Evolutionary conservation across 1,284 basidiomycete genomes (phyloP).

Genomic region (Ustilago loliicola): DNA sequence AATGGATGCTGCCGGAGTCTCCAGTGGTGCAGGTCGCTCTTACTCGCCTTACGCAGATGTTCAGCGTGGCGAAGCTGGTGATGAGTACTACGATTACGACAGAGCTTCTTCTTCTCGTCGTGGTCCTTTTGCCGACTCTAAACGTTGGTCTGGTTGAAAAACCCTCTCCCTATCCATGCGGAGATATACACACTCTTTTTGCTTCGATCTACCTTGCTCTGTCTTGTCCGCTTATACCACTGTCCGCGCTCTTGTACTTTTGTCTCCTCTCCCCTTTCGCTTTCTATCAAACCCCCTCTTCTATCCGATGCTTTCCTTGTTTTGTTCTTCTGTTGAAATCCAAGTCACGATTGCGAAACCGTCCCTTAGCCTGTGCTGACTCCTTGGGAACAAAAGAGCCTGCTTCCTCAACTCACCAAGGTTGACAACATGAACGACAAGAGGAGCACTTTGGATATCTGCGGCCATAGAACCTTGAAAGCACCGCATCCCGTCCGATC

Average conservation of each 20-base stretch:
- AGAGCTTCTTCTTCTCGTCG: constrained; percentile 17
- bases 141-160: constrained; percentile 35
- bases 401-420: background rate
- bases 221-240: constrained; percentile 26
- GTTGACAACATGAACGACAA: background rate
- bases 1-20: constrained; percentile 40
- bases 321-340: constrained; percentile 10
- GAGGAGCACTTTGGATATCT: constrained; percentile 71
- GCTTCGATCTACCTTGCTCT: background rate
- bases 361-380: background rate
- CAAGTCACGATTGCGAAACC: background rate
- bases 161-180: background rate
- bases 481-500: constrained; percentile 85
- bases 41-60: constrained; percentile 54
- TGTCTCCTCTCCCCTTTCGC: constrained; percentile 7
- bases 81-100: constrained; percentile 30
- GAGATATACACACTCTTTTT: constrained; percentile 10
- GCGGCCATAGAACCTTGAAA: constrained; percentile 84
- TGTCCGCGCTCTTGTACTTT: constrained; percentile 9
- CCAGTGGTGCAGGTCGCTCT: constrained; percentile 14
- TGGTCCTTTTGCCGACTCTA: constrained; percentile 33
- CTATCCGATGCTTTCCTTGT: background rate
- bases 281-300: background rate
- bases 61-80: constrained; percentile 27
- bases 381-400: background rate